phyloP scores from a whole-genome alignment of 148 eudicot genomes.

The Polygonum aviculare region DNA sequence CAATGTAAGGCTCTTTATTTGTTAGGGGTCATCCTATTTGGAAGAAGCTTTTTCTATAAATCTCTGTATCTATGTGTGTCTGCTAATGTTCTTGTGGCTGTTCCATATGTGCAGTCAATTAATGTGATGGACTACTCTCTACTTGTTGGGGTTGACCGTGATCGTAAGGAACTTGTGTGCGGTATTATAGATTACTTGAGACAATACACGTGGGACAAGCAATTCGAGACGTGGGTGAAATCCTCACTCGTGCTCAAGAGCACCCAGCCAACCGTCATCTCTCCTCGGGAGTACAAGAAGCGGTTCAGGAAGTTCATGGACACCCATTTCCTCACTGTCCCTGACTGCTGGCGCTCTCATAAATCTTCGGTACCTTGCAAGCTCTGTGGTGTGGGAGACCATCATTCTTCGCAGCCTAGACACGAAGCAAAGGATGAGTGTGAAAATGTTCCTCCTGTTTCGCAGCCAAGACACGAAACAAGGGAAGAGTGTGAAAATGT shows the following conservation, averaged over 20 bases:
- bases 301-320: slow-evolving; percentile 87
- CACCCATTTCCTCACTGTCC: slow-evolving; percentile 71
- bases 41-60: too few species aligned
- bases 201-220: slow-evolving; percentile 94
- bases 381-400: slow-evolving; percentile 42
- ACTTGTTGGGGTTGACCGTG: slow-evolving; percentile 75
- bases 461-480: too few species aligned
- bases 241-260: slow-evolving; percentile 72
- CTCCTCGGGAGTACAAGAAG: slow-evolving; percentile 75
- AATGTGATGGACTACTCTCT: slow-evolving; percentile 96
- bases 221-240: slow-evolving; percentile 88
- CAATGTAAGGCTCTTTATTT: slow-evolving; percentile 40
- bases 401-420: not conserved
- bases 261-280: slow-evolving; percentile 64
- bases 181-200: slow-evolving; percentile 90
- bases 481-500: not conserved
- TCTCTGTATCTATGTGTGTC: not conserved
- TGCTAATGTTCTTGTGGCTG: not conserved
- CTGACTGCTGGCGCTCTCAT: slow-evolving; percentile 83
- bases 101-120: slow-evolving; percentile 39
- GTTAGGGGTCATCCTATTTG: not conserved
- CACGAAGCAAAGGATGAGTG: not conserved
- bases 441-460: not conserved
- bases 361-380: slow-evolving; percentile 65
- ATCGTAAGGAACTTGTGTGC: slow-evolving; percentile 62